These are phyloP conservation scores for Dichotomopilus funicola DNA, from an alignment of 2,329 filamentous ascomycete species.

Conservation along the genomic window DNA sequence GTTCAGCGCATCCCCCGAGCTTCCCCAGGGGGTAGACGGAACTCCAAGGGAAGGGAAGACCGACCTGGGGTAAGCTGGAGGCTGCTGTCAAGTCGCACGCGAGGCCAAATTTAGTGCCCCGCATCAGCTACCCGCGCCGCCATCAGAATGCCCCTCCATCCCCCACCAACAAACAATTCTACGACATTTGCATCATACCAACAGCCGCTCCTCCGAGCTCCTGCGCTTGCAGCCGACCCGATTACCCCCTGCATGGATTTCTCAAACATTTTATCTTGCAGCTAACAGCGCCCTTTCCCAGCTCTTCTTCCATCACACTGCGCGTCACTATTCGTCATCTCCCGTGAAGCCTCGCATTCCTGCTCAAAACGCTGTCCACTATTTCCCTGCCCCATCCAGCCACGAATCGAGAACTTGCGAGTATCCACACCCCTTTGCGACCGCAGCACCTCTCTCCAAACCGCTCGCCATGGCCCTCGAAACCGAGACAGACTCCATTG, in stretches of 20 bases:
- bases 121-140: not conserved
- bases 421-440: slow-evolving; percentile 49
- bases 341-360: slow-evolving; percentile 27
- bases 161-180: slow-evolving; percentile 2
- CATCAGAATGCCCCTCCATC: slow-evolving; percentile 2
- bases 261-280: not conserved
- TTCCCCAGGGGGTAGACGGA: too few relatives aligned
- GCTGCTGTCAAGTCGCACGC: not conserved
- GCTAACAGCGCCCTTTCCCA: slow-evolving; percentile 20
- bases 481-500: slow-evolving; percentile 71
- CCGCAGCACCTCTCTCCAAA: slow-evolving; percentile 46
- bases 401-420: slow-evolving; percentile 41
- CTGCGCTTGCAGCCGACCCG: not conserved
- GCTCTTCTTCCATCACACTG: slow-evolving; percentile 38
- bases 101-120: not conserved
- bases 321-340: slow-evolving; percentile 22
- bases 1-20: too few relatives aligned
- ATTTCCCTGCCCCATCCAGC: slow-evolving; percentile 34
- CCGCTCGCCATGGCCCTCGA: slow-evolving; percentile 55
- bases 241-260: not conserved
- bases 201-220: not conserved
- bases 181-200: not conserved
- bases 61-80: not conserved
- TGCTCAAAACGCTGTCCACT: slow-evolving; percentile 33
- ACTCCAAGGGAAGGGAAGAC: too few relatives aligned